Percentiles rank a stretch among this genome's conserved stretches.
Conservation (phyloP, 495 filamentous ascomycete species). For the Sporormia fimetaria region DNA sequence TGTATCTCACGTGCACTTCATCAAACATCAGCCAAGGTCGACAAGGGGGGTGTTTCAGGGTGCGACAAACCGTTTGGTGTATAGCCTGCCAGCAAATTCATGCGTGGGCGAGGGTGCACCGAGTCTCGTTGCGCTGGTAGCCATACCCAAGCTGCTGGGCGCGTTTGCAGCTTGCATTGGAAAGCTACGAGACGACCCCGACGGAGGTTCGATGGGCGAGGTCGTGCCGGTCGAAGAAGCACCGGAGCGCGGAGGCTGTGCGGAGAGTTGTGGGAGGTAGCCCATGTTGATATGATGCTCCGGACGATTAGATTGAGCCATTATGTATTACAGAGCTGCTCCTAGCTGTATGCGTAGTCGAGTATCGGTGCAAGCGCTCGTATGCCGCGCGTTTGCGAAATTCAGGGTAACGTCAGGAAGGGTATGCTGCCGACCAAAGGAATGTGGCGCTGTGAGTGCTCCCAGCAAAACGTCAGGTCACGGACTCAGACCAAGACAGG, state of each 20-base stretch:
- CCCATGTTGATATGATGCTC: constrained; percentile 65
- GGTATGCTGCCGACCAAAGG: constrained; percentile 28
- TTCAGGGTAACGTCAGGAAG: constrained; percentile 24
- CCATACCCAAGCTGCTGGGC: constrained; percentile 52
- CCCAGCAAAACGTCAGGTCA: constrained; percentile 26
- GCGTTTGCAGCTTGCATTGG: constrained; percentile 60
- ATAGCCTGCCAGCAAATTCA: constrained; percentile 68
- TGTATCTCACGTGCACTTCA: constrained; percentile 87
- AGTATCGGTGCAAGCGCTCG: constrained; percentile 19
- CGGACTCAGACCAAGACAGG: constrained; percentile 13
- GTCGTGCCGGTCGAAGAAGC: constrained; percentile 77
- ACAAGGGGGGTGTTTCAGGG: constrained; percentile 22
- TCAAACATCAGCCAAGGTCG: constrained; percentile 15
- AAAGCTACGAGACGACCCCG: constrained; percentile 55
- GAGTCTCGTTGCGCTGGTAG: constrained; percentile 64
- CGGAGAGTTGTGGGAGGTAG: constrained; percentile 49
- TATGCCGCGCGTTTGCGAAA: constrained; percentile 27
- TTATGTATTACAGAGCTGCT: constrained; percentile 61
- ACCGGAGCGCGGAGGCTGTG: constrained; percentile 62
- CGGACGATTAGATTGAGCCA: constrained; percentile 65
- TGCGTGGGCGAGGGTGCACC: constrained; percentile 96
- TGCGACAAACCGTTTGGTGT: constrained; percentile 74
- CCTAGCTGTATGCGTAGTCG: constrained; percentile 13
- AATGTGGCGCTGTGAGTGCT: constrained; percentile 23
- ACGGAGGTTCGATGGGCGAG: constrained; percentile 72